Base-by-base conservation (phyloP, 495 filamentous ascomycete genomes). In the Chaetomium tenue region DNA sequence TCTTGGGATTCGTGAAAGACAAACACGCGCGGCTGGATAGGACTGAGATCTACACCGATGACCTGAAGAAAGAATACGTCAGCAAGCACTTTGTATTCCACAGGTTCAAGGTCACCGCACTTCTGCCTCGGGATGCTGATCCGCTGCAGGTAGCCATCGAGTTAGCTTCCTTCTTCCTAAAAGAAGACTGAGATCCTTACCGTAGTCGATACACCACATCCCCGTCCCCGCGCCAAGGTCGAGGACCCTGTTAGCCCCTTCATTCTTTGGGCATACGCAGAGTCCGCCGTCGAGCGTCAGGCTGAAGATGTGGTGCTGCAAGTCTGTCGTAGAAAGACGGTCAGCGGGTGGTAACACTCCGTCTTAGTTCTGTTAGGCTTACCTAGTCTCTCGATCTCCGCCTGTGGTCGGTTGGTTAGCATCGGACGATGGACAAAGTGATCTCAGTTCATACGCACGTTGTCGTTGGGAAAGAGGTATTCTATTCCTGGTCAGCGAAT, bases 271-370 rank as follows among this genome's bases (percentile, higher is more conserved):
- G 25, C 68, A 70, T 0, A 70, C 63, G 59, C 68, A 74, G 11
- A 76, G 48, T 42, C 63, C 61, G 30, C 68, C 70, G 26, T 74
- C 70, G 12, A 72, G 70, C 0, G 71, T 76, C 61, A 78, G 63
- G 5, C 50, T 55, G 52, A 73, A 75, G 9, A 74, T 58, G 39
- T 76, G 70, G 56, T 80, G 73, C 62, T 77, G 74, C 16, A 80
- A 56, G 66, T 80, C 77, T 74, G 46, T 59, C 8, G 8, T 11
- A 1, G 33, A 37, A 37, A 25, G 2, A 50, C 11, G 25, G 48
- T 12, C 28, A 37, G 16, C 15, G 28, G 46, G 9, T 28, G 53
- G 40, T 44, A 18, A n/a, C n/a, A n/a, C n/a, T n/a, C n/a, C n/a
- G n/a, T n/a, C n/a, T n/a, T 44, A n/a, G 2, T 11, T 26, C 22